These are phyloP conservation scores for Clathrus columnatus DNA, from an alignment of 768 basidiomycete genomes.

Conservation along the genomic window DNA sequence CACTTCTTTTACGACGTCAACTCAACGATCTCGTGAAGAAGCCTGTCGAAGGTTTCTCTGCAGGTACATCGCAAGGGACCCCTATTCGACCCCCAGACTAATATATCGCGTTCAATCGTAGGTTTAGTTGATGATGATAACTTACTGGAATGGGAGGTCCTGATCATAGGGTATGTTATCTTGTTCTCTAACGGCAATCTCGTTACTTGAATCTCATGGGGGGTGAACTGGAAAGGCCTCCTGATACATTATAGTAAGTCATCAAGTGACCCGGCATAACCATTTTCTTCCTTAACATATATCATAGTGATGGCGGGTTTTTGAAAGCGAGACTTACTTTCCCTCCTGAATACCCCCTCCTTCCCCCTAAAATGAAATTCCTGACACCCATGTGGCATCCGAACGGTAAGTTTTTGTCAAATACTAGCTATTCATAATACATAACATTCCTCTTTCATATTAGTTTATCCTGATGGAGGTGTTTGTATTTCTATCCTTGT, in stretches of 20 bases:
- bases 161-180: constrained; percentile 73
- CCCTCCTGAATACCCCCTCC: constrained; percentile 81
- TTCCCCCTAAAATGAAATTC: constrained; percentile 94
- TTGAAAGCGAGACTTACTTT: constrained; percentile 88
- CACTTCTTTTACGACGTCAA: constrained; percentile 68
- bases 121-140: constrained; percentile 94
- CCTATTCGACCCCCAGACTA: constrained; percentile 22
- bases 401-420: constrained; percentile 57
- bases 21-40: constrained; percentile 80
- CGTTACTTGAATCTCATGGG: constrained; percentile 3
- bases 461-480: constrained; percentile 87
- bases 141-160: constrained; percentile 92
- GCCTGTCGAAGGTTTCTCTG: constrained; percentile 95
- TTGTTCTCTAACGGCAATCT: constrained; percentile 20
- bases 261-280: not conserved
- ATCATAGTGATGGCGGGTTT: constrained; percentile 83
- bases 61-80: constrained; percentile 43
- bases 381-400: constrained; percentile 97
- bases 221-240: constrained; percentile 45
- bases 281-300: constrained; percentile 14
- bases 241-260: constrained; percentile 85
- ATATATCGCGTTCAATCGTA: constrained; percentile 30
- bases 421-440: not conserved
- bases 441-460: constrained; percentile 9
- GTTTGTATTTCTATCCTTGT: constrained; percentile 97